Evolutionary conservation across 192 early-diverging fungal species (phyloP).

Genomic region (Podila horticola): DNA sequence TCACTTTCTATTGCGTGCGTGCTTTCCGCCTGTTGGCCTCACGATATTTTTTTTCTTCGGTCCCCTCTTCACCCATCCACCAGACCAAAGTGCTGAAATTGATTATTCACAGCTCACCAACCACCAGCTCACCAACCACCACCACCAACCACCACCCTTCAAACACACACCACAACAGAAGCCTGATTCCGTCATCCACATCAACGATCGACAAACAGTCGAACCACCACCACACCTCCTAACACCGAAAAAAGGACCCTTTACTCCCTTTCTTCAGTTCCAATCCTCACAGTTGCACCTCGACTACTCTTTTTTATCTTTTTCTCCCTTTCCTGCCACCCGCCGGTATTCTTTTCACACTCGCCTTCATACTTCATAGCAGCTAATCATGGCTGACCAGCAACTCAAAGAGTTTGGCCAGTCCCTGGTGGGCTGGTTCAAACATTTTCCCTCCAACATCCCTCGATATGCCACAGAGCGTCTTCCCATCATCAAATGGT

Average conservation of each 20-base stretch:
- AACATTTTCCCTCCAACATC: slow-evolving; percentile 22
- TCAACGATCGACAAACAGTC: not conserved
- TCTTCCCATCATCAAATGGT: slow-evolving; percentile 50
- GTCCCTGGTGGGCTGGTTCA: slow-evolving; percentile 32
- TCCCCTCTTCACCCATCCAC: not conserved
- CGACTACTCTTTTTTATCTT: not conserved
- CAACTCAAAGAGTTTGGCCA: slow-evolving; percentile 32
- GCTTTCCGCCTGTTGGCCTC: too few relatives aligned
- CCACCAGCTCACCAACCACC: too few relatives aligned
- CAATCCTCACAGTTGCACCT: not conserved
- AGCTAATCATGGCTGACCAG: slow-evolving; percentile 38
- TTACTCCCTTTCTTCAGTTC: too few relatives aligned
- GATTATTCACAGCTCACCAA: too few relatives aligned
- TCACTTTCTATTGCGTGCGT: too few relatives aligned
- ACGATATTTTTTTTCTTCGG: too few relatives aligned
- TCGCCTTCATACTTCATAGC: not conserved
- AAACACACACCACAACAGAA: too few relatives aligned
- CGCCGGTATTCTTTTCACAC: not conserved
- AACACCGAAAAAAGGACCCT: not conserved
- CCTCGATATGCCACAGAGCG: slow-evolving; percentile 34
- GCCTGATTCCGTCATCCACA: too few relatives aligned
- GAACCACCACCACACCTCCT: not conserved
- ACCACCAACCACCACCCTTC: too few relatives aligned
- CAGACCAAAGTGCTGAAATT: too few relatives aligned
- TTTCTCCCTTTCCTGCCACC: not conserved